Evolutionary conservation across 1,139 yeast genomes (phyloP).

Genomic region (Yamadazyma triangularis): DNA sequence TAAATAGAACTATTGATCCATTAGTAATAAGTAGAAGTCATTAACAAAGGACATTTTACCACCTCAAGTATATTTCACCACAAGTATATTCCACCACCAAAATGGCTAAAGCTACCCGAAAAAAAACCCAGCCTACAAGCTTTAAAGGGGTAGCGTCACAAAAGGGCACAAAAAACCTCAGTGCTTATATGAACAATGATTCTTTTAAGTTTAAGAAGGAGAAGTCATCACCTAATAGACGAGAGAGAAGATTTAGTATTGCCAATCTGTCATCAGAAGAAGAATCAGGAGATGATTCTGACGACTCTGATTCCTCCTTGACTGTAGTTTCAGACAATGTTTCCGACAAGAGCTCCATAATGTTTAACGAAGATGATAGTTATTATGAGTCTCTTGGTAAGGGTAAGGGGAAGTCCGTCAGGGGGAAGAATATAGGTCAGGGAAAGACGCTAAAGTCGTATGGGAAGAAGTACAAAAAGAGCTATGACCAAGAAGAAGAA

Average conservation of each 20-base stretch:
- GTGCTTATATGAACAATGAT: constrained; percentile 18
- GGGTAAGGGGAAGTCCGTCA: constrained; percentile 12
- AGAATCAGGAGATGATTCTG: too few species aligned
- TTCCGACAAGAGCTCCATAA: constrained; percentile 12
- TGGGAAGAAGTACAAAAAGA: constrained; percentile 6
- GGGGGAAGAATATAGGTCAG: constrained; percentile 3
- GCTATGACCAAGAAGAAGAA: too few species aligned
- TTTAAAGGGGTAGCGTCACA: constrained; percentile 2
- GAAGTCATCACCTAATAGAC: not conserved
- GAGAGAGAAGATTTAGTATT: constrained; percentile 42
- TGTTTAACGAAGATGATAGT: constrained; percentile 4
- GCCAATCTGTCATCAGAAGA: constrained; percentile 30
- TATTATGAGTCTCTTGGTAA: constrained; percentile 10
- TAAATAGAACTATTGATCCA: too few species aligned
- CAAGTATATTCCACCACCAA: too few species aligned
- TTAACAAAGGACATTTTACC: too few species aligned
- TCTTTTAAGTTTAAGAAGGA: constrained; percentile 5
- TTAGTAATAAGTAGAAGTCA: too few species aligned
- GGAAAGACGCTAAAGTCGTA: constrained; percentile 8
- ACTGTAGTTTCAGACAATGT: constrained; percentile 39
- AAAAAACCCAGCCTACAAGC: not conserved
- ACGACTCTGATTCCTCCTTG: constrained; percentile 29
- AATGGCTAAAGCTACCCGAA: not conserved
- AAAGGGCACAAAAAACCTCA: constrained; percentile 34
- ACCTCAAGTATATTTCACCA: too few species aligned